These are phyloP conservation scores for Cephalotrichum gorgonifer DNA, from an alignment of 2,329 filamentous ascomycete species.

Conservation along the genomic window DNA sequence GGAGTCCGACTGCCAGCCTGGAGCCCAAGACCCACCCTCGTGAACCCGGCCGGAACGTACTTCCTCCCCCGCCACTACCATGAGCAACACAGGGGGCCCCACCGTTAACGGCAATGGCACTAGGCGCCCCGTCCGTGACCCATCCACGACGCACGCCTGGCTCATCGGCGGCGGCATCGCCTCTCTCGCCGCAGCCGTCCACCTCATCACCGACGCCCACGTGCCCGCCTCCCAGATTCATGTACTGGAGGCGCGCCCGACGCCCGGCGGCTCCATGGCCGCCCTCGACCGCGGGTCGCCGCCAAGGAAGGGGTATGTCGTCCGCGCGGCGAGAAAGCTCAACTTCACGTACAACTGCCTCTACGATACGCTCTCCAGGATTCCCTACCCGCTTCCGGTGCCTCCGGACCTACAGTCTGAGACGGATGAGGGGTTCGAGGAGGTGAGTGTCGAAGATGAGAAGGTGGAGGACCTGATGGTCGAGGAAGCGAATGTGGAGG, in stretches of 20 bases:
- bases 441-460: too few species aligned
- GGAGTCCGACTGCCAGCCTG: too few species aligned
- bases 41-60: too few species aligned
- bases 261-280: conserved; percentile 18
- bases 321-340: conserved; percentile 22
- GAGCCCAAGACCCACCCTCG: too few species aligned
- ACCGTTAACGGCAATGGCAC: neutral
- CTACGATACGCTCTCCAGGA: conserved; percentile 13
- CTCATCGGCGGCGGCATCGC: conserved; percentile 24
- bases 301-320: conserved; percentile 19
- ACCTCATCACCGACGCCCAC: conserved; percentile 22
- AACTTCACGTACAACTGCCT: conserved; percentile 20
- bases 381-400: conserved; percentile 3
- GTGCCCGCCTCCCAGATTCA: conserved; percentile 21
- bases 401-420: neutral
- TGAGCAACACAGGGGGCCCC: neutral
- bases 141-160: conserved; percentile 14
- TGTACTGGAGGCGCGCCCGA: conserved; percentile 18
- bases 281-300: conserved; percentile 1
- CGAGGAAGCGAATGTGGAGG: too few species aligned
- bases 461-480: too few species aligned
- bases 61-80: neutral
- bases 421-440: neutral
- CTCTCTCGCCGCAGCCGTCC: conserved; percentile 21
- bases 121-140: neutral